Evolutionary conservation across 495 filamentous ascomycete genomes (phyloP), one percentile per base, ranked within the genome.

Genomic region (Tuber magnatum): DNA sequence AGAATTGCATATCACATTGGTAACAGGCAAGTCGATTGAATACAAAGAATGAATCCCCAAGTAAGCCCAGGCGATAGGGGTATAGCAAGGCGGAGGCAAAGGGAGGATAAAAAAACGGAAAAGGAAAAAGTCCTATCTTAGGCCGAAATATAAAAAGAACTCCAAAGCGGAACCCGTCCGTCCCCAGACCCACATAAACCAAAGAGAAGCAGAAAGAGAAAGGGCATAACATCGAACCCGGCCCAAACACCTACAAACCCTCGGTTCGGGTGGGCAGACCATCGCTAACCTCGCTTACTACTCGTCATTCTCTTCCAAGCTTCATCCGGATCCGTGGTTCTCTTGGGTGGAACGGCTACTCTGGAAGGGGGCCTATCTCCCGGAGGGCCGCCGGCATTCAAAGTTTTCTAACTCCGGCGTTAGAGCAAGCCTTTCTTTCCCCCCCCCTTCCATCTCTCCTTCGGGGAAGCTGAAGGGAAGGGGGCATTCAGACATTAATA

Each of bases 401-500:
- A 32, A 35, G 56, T 18, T 65, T 65, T 65, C 56, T 65, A 65
- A 65, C 56, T 6, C 56, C 14, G 2, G 56, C 8, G 56, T 65
- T 35, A 65, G 56, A 65, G 18, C 28, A 65, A 16, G 16, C 56
- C 0, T 18, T 5, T 18, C 12, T 14, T 35, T 28, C 51, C 51
- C 3, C 10, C 46, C 46, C 8, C 56, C 56, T 32, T 65, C 56
- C 28, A 32, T 35, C 28, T 65, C 56, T 65, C 56, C 28, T 35
- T 20, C 4, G 28, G 56, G 28, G 56, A 20, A 65, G 10, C 56
- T 35, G 28, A 35, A 65, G 28, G 56, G 56, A 32, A 32, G 56
- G 14, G 56, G 56, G 28, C 14, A 35, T 12, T 35, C 56, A 35
- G 32, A 79, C 77, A 42, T 70, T 79, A 32, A 79, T 40, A 43